Conservation (phyloP, 1,139 yeast species). For the Protomyces gravidus region DNA sequence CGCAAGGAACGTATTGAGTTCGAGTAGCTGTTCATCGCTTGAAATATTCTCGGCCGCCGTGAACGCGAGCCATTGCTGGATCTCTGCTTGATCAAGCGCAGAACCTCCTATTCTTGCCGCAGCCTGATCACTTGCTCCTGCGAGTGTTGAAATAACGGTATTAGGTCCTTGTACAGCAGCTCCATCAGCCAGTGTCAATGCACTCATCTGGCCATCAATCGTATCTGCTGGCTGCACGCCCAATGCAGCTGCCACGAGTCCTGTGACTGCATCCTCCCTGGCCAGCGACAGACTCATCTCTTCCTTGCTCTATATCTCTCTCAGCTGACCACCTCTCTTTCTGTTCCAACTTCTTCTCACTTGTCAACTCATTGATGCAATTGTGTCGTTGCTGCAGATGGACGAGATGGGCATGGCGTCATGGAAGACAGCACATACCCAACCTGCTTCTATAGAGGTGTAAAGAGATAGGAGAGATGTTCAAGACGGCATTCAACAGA, state of each 20-base stretch:
- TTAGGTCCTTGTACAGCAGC: constrained; percentile 31
- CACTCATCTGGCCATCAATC: constrained; percentile 10
- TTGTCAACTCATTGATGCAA: neutral
- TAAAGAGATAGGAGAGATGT: neutral
- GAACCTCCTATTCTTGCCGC: constrained; percentile 24
- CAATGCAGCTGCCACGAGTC: neutral
- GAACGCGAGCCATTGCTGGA: constrained; percentile 75
- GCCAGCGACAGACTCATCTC: neutral
- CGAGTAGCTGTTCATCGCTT: constrained; percentile 44
- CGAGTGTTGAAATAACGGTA: constrained; percentile 28
- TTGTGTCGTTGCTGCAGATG: neutral
- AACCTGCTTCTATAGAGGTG: neutral
- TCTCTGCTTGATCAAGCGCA: constrained; percentile 57
- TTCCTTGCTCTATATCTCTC: neutral
- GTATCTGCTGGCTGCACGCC: neutral
- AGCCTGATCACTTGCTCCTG: neutral
- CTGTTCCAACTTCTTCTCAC: neutral
- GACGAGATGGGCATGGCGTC: neutral
- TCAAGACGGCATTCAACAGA: neutral
- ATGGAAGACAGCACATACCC: no score
- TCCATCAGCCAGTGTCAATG: constrained; percentile 18
- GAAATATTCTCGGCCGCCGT: constrained; percentile 52
- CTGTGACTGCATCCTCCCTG: neutral
- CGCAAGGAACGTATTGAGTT: constrained; percentile 18
- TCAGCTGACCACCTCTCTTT: neutral